Evolutionary conservation across 2,329 filamentous ascomycete genomes (phyloP), one percentile per base, ranked within the genome.

Genomic region (Hypoxylon sp.): DNA sequence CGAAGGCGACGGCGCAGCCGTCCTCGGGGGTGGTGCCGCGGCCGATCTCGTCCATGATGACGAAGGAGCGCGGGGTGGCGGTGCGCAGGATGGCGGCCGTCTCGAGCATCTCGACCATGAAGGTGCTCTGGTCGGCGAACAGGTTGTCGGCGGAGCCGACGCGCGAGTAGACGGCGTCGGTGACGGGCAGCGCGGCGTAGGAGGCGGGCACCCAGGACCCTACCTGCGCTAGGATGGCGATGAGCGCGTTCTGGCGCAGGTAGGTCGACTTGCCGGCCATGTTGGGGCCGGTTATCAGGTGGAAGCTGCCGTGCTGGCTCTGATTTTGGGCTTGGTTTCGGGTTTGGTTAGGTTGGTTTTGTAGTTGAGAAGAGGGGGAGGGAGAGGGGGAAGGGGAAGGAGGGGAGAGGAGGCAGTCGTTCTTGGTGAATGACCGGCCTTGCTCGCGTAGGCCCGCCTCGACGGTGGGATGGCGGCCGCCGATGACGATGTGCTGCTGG

Each of bases 31-130:
- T 97, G 0, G 96, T 99, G 7, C 96, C 96, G 49, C 96, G 86
- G 0, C 96, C 96, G 36, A 99, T 92, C 81, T 99, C 96, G 77
- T 99, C 96, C 95, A 99, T 98, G 77, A 99, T 95, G 65, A 96
- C 95, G 73, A 99, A 96, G 0, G 91, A 96, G 22, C 90, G 86
- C 1, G 89, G 80, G 0, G 95, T 98, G 0, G 96, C 95, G 70
- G 92, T 85, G 65, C 91, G 92, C 54, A 99, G 84, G 55, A 99
- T 99, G 24, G 91, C 86, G 1, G 95, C 94, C 18, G 96, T 97
- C 80, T 99, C 96, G 1, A 97, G 85, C 96, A 99, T 99, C 80
- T 99, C 96, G 0, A 98, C 93, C 96, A 99, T 98, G 79, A 99
- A 99, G 0, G 96, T 99, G 55, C 93, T 97, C 78, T 98, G 94